Conservation (phyloP, 345 rosid genomes). For the Citrus sinensis region DVS_A1.0 CM039165.1:24508501-24509000, state of each 20-base stretch:
- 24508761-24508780: not conserved
- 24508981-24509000: slow-evolving; percentile 9
- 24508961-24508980: not conserved
- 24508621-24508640: no score
- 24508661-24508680: no score
- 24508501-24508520: no score
- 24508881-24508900: not conserved
- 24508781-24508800: slow-evolving; percentile 15
- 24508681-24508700: not conserved
- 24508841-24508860: not conserved
- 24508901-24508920: not conserved
- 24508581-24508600: no score
- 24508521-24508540: no score
- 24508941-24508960: not conserved
- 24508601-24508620: no score
- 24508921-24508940: not conserved
- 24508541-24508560: no score
- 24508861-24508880: not conserved
- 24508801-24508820: not conserved
- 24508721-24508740: not conserved
- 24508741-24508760: not conserved
- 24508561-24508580: no score
- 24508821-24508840: no score
- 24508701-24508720: not conserved
- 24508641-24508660: no score